These are phyloP conservation scores for Phytophthora sp. DNA, from an alignment of 352 stramenopile genomes.

Conservation along the genomic window DNA sequence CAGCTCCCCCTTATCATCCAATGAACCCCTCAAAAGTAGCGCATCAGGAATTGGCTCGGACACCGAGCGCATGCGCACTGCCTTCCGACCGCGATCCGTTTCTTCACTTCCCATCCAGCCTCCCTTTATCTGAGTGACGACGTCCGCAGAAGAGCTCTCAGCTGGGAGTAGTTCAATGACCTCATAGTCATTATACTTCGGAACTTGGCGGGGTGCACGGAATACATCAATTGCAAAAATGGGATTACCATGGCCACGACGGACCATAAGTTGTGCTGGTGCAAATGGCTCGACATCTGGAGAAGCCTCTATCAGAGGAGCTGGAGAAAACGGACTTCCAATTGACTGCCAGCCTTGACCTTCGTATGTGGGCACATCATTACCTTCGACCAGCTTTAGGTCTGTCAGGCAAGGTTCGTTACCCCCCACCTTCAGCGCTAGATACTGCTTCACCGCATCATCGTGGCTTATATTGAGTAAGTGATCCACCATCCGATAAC, in stretches of 20 bases:
- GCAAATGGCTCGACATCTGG: conserved; percentile 15
- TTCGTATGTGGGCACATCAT: conserved; percentile 49
- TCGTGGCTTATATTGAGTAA: conserved; percentile 75
- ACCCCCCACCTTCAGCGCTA: conserved; percentile 85
- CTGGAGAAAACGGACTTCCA: conserved; percentile 60
- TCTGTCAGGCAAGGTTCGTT: conserved; percentile 83
- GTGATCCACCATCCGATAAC: conserved; percentile 85
- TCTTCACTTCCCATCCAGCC: conserved; percentile 84
- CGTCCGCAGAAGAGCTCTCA: conserved; percentile 20
- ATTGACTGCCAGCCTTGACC: conserved; percentile 75
- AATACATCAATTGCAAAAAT: conserved; percentile 91
- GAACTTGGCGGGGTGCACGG: conserved; percentile 79
- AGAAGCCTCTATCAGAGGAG: conserved; percentile 8
- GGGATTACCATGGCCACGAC: conserved; percentile 82
- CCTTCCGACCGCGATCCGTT: conserved; percentile 66
- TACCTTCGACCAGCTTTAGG: conserved; percentile 63
- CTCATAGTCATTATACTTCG: conserved; percentile 91
- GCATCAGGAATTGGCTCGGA: conserved; percentile 58
- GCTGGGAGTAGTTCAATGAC: conserved; percentile 73
- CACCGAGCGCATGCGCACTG: conserved; percentile 68
- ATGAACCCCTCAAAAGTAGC: conserved; percentile 63
- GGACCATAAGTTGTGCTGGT: conserved; percentile 69
- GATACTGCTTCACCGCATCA: conserved; percentile 76
- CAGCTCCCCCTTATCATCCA: conserved; percentile 80
- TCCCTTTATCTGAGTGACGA: conserved; percentile 46